Percentiles rank a stretch among this genome's conserved stretches.
Evolutionary conservation across 208 protist genomes (phyloP).

Genomic region (Leishmania martiniquensis): DNA sequence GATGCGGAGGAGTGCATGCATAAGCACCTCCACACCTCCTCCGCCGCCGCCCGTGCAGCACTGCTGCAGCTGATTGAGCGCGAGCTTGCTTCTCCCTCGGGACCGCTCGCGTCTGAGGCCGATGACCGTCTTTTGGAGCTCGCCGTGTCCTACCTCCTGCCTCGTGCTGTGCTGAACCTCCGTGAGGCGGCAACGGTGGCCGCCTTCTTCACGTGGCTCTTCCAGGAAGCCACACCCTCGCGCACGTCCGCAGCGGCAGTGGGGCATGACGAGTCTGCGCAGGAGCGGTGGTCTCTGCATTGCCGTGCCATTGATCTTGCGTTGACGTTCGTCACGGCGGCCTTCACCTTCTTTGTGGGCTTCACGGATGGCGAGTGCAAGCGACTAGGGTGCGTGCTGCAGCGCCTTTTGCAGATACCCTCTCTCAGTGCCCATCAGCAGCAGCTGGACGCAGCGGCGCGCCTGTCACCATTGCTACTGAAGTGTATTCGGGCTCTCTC

Average conservation of each 20-base stretch:
- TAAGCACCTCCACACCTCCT: conserved; percentile 24
- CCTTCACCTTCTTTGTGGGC: conserved; percentile 68
- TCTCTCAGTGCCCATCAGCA: conserved; percentile 15
- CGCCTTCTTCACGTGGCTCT: conserved; percentile 57
- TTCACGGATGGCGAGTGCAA: conserved; percentile 81
- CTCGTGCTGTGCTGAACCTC: conserved; percentile 70
- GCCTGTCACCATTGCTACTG: conserved; percentile 5
- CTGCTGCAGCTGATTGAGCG: conserved; percentile 9
- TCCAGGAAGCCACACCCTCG: conserved; percentile 14
- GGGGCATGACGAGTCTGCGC: background rate
- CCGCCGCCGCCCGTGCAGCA: conserved; percentile 5
- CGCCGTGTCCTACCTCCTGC: conserved; percentile 60
- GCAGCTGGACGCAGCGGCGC: conserved; percentile 3
- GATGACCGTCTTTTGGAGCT: conserved; percentile 37
- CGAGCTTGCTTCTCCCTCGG: conserved; percentile 7
- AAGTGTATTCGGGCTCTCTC: conserved; percentile 10
- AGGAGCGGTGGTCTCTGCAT: background rate
- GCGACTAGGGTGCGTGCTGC: conserved; percentile 63
- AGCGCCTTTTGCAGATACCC: conserved; percentile 27
- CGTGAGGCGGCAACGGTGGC: conserved; percentile 69
- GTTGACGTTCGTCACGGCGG: conserved; percentile 50
- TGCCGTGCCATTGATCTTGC: conserved; percentile 43
- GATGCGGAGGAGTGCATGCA: conserved; percentile 52
- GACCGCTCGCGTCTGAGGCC: conserved; percentile 6
- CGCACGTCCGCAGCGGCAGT: background rate